Conservation (phyloP, 805 yeast species). For the Kuraishia floccosa region DNA sequence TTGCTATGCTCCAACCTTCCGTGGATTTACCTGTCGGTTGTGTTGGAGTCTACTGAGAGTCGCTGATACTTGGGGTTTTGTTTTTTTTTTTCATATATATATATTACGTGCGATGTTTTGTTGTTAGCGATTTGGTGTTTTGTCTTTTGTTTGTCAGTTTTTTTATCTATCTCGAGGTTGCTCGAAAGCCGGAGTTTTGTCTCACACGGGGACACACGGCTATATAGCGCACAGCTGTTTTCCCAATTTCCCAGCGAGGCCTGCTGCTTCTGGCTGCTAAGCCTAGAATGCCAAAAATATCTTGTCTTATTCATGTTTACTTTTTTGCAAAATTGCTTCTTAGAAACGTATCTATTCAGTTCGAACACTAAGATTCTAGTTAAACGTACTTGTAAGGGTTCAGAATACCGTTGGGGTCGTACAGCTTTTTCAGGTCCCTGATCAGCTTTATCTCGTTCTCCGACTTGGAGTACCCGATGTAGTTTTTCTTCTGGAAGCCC, state of each 20-base stretch:
- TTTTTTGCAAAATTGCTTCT: no score
- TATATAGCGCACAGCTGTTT: no score
- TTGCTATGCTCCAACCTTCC: not conserved
- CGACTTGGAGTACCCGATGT: constrained; percentile 75
- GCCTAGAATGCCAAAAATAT: no score
- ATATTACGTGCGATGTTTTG: constrained; percentile 1
- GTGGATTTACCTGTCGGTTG: not conserved
- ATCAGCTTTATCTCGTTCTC: constrained; percentile 62
- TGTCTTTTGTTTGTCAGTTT: not conserved
- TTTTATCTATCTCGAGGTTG: not conserved
- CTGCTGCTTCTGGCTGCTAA: no score
- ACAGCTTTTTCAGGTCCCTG: constrained; percentile 66
- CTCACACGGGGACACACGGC: no score
- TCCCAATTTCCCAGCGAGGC: no score
- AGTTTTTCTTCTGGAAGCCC: constrained; percentile 93
- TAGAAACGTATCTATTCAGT: no score
- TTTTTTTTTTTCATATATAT: not conserved
- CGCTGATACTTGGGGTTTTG: no score
- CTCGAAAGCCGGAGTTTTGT: no score
- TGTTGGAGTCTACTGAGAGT: no score
- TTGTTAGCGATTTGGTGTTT: not conserved
- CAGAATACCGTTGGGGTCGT: constrained; percentile 85
- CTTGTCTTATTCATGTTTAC: no score
- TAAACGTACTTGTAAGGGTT: constrained; percentile 90
- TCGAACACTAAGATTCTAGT: no score